Evolutionary conservation across 176 grass and related monocot genomes (phyloP).

Genomic region (Carex pumila): DNA sequence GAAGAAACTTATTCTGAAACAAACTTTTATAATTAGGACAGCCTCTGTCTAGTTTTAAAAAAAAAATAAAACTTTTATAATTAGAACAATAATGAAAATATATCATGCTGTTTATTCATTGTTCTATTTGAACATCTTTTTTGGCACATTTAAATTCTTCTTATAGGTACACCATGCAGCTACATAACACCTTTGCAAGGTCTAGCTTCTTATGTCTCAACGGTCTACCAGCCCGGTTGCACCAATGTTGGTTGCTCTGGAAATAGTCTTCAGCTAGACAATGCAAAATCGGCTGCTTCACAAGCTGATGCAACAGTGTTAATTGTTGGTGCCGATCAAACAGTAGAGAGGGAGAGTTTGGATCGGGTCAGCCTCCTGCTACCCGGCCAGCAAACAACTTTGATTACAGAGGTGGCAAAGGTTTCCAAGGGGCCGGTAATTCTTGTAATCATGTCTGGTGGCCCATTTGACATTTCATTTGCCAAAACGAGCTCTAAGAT

Average conservation of each 20-base stretch:
- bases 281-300: constrained; percentile 52
- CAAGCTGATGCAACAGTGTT: constrained; percentile 75
- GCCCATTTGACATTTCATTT: constrained; percentile 62
- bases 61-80: not conserved
- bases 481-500: constrained; percentile 50
- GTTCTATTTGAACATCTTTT: not conserved
- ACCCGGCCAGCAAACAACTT: constrained; percentile 51
- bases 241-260: constrained; percentile 52
- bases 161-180: constrained; percentile 64
- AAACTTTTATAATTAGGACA: not conserved
- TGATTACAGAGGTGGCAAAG: constrained; percentile 63
- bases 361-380: constrained; percentile 64
- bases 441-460: constrained; percentile 94
- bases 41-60: too few species aligned
- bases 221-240: constrained; percentile 76
- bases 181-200: constrained; percentile 77
- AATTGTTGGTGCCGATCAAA: constrained; percentile 63
- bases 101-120: not conserved
- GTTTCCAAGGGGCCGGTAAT: constrained; percentile 58
- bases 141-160: not conserved
- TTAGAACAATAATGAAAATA: not conserved
- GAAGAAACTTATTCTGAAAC: not conserved
- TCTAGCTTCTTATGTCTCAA: constrained; percentile 38
- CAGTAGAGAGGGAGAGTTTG: constrained; percentile 64
- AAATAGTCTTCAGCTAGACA: constrained; percentile 52